Conservation (phyloP, 495 filamentous ascomycete genomes). For the Lasiosphaeria ovina region DNA sequence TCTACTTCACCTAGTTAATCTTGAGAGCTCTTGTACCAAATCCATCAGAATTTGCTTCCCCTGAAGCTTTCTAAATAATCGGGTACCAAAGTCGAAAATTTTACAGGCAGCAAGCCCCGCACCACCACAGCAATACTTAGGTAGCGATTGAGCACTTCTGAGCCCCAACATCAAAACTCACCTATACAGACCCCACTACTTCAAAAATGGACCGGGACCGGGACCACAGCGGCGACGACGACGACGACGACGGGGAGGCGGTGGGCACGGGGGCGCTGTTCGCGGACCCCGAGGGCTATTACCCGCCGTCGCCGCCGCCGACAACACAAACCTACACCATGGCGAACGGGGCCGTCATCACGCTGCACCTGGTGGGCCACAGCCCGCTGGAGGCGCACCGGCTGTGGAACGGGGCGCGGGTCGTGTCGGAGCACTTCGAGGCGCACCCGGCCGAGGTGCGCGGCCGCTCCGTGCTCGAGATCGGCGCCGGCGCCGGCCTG, state of each 20-base stretch:
- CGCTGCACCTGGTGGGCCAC: slow-evolving; percentile 80
- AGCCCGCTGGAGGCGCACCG: slow-evolving; percentile 90
- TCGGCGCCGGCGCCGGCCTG: slow-evolving; percentile 85
- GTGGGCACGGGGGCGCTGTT: slow-evolving; percentile 51
- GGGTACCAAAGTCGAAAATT: too few species aligned
- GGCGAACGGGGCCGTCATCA: slow-evolving; percentile 54
- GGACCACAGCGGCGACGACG: neutral
- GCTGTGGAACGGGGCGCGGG: slow-evolving; percentile 84
- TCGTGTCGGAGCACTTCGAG: slow-evolving; percentile 75
- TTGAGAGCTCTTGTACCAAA: too few species aligned
- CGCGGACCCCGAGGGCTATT: slow-evolving; percentile 75
- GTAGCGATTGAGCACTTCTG: too few species aligned
- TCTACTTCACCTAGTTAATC: too few species aligned
- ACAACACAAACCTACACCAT: slow-evolving; percentile 64
- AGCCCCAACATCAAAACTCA: too few species aligned
- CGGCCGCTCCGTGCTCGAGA: slow-evolving; percentile 71
- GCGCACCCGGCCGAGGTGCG: slow-evolving; percentile 55
- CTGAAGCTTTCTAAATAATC: too few species aligned
- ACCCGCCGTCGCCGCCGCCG: slow-evolving; percentile 64
- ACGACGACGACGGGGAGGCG: slow-evolving; percentile 9
- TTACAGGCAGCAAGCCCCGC: too few species aligned
- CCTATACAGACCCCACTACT: too few species aligned
- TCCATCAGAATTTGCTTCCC: too few species aligned
- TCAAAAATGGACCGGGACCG: too few species aligned
- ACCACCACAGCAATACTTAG: too few species aligned